These are phyloP conservation scores for Mortierella sp. DNA, from an alignment of 371 early-diverging fungal genomes.

Conservation along the genomic window DNA sequence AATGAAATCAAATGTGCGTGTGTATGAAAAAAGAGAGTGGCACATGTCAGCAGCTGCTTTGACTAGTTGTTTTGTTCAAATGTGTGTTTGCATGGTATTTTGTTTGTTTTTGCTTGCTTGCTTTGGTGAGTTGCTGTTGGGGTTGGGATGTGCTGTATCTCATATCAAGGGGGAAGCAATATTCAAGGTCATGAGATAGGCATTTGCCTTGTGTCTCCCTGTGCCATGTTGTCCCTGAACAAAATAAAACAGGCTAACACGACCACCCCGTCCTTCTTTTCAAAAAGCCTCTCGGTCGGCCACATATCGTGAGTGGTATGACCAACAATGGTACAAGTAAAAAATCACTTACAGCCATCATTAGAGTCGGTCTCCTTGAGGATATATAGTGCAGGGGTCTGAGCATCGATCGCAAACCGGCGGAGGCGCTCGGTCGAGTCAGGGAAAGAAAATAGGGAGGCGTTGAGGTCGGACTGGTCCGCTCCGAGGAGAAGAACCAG, in stretches of 20 bases:
- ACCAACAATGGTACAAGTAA: not conserved
- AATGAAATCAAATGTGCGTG: not conserved
- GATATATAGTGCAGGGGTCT: constrained; percentile 83
- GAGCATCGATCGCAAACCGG: constrained; percentile 86
- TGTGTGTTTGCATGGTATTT: not conserved
- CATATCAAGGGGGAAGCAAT: constrained; percentile 8
- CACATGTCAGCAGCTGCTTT: constrained; percentile 40
- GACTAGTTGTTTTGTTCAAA: not conserved
- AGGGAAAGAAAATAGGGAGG: constrained; percentile 73
- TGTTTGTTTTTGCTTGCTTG: not conserved
- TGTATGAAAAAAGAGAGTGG: constrained; percentile 10
- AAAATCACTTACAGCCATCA: constrained; percentile 60
- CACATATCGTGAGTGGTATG: not conserved
- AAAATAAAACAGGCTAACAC: not conserved
- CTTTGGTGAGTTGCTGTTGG: not conserved
- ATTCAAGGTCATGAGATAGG: constrained; percentile 4
- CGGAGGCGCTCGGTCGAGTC: constrained; percentile 83
- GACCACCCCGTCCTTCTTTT: not conserved
- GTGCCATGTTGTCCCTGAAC: constrained; percentile 4
- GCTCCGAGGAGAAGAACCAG: constrained; percentile 84
- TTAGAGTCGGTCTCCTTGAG: constrained; percentile 81
- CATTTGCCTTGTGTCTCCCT: not conserved
- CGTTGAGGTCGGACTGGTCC: constrained; percentile 70
- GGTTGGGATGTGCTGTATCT: not conserved
- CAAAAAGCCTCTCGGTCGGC: not conserved